phyloP scores from a whole-genome alignment of 768 basidiomycete genomes.

The Naganishia antarctica region DNA sequence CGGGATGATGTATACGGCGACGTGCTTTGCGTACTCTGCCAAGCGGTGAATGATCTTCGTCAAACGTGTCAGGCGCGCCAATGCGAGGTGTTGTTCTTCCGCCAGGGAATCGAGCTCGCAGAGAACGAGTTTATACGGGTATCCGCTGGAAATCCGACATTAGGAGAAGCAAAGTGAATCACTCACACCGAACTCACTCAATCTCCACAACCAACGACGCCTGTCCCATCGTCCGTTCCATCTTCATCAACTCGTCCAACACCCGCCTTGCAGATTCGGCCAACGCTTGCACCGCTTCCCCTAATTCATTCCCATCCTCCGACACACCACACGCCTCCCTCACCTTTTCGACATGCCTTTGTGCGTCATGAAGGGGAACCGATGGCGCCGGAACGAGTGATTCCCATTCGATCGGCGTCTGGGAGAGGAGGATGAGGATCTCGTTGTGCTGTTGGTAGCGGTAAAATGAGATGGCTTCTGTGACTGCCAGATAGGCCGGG shows the following conservation, averaged over 20 bases:
- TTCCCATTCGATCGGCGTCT: slow-evolving; percentile 14
- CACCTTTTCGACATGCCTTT: not conserved
- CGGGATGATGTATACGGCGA: not conserved
- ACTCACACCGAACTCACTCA: no score
- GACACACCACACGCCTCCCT: not conserved
- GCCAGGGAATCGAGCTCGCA: not conserved
- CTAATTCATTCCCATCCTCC: not conserved
- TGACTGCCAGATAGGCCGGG: slow-evolving; percentile 22
- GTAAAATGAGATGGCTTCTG: slow-evolving; percentile 16
- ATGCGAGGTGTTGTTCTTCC: not conserved
- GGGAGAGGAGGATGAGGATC: not conserved
- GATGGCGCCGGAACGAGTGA: slow-evolving; percentile 1
- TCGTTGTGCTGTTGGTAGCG: slow-evolving; percentile 1
- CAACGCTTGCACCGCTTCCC: not conserved
- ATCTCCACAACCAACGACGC: slow-evolving; percentile 5
- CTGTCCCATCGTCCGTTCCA: not conserved
- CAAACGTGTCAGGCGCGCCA: not conserved
- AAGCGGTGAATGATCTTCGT: not conserved
- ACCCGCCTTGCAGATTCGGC: not conserved
- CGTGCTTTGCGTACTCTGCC: not conserved
- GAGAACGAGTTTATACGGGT: slow-evolving; percentile 24
- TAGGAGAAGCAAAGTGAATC: not conserved
- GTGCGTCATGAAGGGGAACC: slow-evolving; percentile 1
- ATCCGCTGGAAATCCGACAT: not conserved
- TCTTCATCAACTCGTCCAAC: not conserved